Base-by-base conservation (phyloP, 1,284 basidiomycete genomes). In the Apiotrichum akiyoshidainum region DNA sequence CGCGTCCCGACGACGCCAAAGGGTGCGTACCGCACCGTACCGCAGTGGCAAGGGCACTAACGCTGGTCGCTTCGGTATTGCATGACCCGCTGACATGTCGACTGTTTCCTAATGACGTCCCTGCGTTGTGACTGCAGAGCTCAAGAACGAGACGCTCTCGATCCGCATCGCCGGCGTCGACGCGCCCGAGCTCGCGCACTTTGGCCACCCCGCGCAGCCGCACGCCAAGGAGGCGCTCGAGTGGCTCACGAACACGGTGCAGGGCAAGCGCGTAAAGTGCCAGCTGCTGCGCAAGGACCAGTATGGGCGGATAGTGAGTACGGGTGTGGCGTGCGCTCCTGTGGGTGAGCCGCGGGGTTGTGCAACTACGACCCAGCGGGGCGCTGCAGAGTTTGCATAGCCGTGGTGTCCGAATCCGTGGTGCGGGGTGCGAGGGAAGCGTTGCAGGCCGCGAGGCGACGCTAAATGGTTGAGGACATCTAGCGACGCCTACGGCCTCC, bases 101-200 rank as follows among this genome's bases (percentile, higher is more conserved):
- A 7, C 7, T 31, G 26, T n/a, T n/a, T n/a, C n/a, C 26, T 31
- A 31, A 4, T 31, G 26, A 4, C 26, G 26, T 39, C 4, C 11
- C 7, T 47, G 56, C 47, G 31, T 19, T 19, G 49, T 10, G 45
- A 37, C 35, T 12, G 10, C 62, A 89, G 89, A 84, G 1, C 79
- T 92, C 52, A 87, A 84, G 70, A 83, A 87, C 61, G 79, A 89
- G 66, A 94, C 91, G 0, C 81, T 95, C 19, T 86, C 88, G 67
- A 86, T 96, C 47, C 85, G 92, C 26, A 84, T 95, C 49, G 89
- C 88, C 11, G 92, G 89, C 0, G 85, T 92, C 12, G 92, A 96
- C 72, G 92, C 92, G 1, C 92, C 92, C 0, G 92, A 95, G 81
- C 83, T 80, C 13, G 81, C 85, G 0, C 89, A 94, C 73, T 94